These are phyloP conservation scores for Serendipita sp. DNA, from an alignment of 768 basidiomycete genomes.

Conservation along the genomic window DNA sequence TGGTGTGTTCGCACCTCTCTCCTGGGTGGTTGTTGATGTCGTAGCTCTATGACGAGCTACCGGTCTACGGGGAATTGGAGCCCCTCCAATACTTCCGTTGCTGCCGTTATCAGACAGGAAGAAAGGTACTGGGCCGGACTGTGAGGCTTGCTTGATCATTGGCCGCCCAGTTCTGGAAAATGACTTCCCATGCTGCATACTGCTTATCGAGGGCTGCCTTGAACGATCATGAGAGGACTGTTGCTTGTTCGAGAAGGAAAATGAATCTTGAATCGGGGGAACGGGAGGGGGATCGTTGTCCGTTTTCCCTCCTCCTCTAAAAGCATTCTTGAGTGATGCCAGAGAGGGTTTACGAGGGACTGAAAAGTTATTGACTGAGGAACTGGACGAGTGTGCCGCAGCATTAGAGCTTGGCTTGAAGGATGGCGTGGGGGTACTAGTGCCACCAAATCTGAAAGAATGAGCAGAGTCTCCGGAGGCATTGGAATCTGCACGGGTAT, in stretches of 20 bases:
- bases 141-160: neutral
- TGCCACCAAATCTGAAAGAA: slow-evolving; percentile 37
- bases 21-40: slow-evolving; percentile 64
- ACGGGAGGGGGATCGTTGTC: slow-evolving; percentile 48
- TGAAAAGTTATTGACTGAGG: slow-evolving; percentile 43
- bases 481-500: slow-evolving; percentile 60
- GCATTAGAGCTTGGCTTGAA: slow-evolving; percentile 15
- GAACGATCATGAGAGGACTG: slow-evolving; percentile 56
- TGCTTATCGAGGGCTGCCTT: slow-evolving; percentile 18
- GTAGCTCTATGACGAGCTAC: slow-evolving; percentile 21
- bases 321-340: slow-evolving; percentile 73
- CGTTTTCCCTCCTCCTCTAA: slow-evolving; percentile 41
- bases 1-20: slow-evolving; percentile 56
- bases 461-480: slow-evolving; percentile 60
- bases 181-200: slow-evolving; percentile 16
- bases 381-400: slow-evolving; percentile 46
- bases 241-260: slow-evolving; percentile 72
- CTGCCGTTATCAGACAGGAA: slow-evolving; percentile 61
- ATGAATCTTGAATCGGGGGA: slow-evolving; percentile 46
- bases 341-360: slow-evolving; percentile 73
- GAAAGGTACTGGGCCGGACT: slow-evolving; percentile 10
- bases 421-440: slow-evolving; percentile 11
- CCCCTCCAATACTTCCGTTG: slow-evolving; percentile 24
- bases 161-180: slow-evolving; percentile 24
- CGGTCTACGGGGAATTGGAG: slow-evolving; percentile 10